Percentiles rank a stretch among this genome's conserved stretches.
Evolutionary conservation across 345 rosid species (phyloP).

Genomic region (Viola odorata): DNA sequence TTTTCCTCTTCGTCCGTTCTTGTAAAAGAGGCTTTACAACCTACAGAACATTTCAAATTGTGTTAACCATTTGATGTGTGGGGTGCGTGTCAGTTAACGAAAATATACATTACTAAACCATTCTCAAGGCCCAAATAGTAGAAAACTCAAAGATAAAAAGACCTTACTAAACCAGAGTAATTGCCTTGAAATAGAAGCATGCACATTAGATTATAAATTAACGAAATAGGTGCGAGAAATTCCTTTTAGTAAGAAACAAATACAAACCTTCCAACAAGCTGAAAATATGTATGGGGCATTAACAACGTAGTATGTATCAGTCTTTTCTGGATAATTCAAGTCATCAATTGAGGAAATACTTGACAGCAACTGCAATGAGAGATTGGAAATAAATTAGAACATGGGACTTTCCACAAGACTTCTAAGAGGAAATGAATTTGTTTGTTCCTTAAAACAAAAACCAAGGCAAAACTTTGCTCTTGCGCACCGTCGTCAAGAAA

Average conservation of each 20-base stretch:
- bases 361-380: conserved; percentile 52
- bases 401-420: background rate
- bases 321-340: conserved; percentile 94
- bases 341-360: conserved; percentile 78
- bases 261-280: conserved; percentile 79
- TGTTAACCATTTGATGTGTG: background rate
- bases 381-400: background rate
- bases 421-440: background rate
- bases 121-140: too few relatives aligned
- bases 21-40: conserved; percentile 91
- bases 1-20: conserved; percentile 80
- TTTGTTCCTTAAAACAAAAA: background rate
- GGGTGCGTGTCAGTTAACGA: background rate
- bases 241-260: background rate
- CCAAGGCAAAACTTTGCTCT: background rate
- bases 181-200: too few relatives aligned
- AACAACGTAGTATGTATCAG: conserved; percentile 71
- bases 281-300: conserved; percentile 88
- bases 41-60: conserved; percentile 25
- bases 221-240: too few relatives aligned
- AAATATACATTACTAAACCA: background rate
- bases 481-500: background rate
- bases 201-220: too few relatives aligned
- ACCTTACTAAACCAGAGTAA: too few relatives aligned
- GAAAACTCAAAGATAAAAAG: too few relatives aligned